phyloP scores from a whole-genome alignment of 441 rosid genomes.

The Populus hybrid region DNA sequence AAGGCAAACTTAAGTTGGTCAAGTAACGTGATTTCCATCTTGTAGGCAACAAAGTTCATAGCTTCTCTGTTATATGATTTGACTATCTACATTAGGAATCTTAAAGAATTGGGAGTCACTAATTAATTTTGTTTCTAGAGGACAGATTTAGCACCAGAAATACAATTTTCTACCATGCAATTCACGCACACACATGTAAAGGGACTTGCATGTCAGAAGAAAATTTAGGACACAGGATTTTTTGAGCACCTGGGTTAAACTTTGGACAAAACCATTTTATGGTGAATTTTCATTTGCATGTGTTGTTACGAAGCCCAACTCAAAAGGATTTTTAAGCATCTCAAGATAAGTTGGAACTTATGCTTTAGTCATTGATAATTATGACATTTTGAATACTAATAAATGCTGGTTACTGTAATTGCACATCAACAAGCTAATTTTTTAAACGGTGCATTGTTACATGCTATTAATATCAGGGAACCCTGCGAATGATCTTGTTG shows the following conservation, averaged over 20 bases:
- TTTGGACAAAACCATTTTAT: not conserved
- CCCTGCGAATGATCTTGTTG: slow-evolving; percentile 72
- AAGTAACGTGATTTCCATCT: not conserved
- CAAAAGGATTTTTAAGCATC: not conserved
- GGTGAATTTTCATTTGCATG: not conserved
- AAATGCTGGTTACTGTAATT: not conserved
- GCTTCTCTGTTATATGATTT: not conserved
- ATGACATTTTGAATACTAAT: not conserved
- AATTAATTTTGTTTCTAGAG: not conserved
- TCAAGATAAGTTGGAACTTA: not conserved
- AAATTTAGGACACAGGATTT: not conserved
- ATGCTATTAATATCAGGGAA: slow-evolving; percentile 44
- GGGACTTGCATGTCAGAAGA: not conserved
- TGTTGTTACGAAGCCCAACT: not conserved
- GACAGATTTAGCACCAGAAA: not conserved
- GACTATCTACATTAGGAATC: not conserved
- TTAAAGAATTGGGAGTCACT: not conserved
- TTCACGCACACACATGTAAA: not conserved
- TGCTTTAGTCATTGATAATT: not conserved
- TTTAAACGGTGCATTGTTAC: slow-evolving; percentile 4
- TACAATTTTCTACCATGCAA: not conserved
- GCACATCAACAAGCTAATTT: not conserved
- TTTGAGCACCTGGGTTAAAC: not conserved
- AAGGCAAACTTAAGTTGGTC: not conserved
- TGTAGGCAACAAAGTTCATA: not conserved